phyloP scores from a whole-genome alignment of 306 rosid species.

The Astragalus membranaceus region DNA sequence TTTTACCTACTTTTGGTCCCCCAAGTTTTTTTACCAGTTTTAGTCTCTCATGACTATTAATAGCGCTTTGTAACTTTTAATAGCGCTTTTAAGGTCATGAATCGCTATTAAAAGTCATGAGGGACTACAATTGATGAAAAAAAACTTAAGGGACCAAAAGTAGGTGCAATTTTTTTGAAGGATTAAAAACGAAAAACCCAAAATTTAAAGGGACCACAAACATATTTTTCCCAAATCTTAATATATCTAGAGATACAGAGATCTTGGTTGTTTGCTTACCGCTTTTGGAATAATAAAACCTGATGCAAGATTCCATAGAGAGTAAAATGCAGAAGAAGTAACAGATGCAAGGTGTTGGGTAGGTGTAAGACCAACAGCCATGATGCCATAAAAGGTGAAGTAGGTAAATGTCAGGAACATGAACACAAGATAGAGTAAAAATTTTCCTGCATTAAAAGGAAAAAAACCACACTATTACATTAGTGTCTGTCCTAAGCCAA shows the following conservation, averaged over 20 bases:
- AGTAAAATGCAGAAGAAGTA: constrained; percentile 80
- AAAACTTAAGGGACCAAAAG: no score
- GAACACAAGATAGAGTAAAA: constrained; percentile 46
- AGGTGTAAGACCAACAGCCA: constrained; percentile 74
- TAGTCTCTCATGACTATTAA: no score
- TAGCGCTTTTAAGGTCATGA: no score
- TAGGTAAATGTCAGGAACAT: constrained; percentile 78
- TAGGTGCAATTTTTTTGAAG: no score
- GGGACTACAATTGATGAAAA: no score
- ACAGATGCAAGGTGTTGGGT: constrained; percentile 57
- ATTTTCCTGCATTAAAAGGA: constrained; percentile 45
- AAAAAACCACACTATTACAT: not conserved
- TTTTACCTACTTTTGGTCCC: no score
- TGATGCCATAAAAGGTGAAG: constrained; percentile 80
- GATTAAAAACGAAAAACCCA: no score
- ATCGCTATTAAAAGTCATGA: no score
- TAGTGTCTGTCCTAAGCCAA: not conserved
- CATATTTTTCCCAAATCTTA: not conserved
- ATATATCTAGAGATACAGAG: not conserved
- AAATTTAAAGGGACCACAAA: no score
- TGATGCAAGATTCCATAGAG: constrained; percentile 77
- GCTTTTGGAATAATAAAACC: constrained; percentile 73
- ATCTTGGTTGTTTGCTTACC: constrained; percentile 30
- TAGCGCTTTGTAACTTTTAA: no score
- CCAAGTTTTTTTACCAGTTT: no score